Base-by-base conservation (phyloP, 257 asterid species). In the Capsicum rhomboideum region DNA sequence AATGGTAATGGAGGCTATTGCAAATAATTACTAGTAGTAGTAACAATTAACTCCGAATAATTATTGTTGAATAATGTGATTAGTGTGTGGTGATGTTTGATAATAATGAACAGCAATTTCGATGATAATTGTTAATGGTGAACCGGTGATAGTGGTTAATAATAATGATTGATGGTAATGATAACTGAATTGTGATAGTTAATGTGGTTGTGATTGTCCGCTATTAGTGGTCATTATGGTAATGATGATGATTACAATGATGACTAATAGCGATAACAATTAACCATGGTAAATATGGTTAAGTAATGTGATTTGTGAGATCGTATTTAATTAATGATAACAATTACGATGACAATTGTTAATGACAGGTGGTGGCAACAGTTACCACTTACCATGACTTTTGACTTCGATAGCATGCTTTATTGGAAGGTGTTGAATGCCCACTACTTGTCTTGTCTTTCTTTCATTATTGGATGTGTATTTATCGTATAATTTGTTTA, bases 311-410 rank as follows among this genome's bases (percentile, higher is more conserved):
- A 34, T 34, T 34, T 34, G 4, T 34, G 40, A 5, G 40, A 5
- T 34, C 0, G 6, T 34, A 34, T 34, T 2, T 34, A 1, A 31
- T 31, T 31, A 34, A 34, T 34, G 0, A 34, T 0, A 1, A 3
- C 26, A 16, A 26, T 3, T 12, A 6, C 1, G 2, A 13, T 26
- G 40, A 63, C 12, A 2, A 28, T 13, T 14, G 4, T 64, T 28
- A 28, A 14, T 64, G 10, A 6, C 2, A 1, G n/a, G 6, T 14
- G 40, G 12, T 1, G n/a, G 17, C 1, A 1, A 1, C 0, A 0
- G 6, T 64, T 64, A 28, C 6, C 11, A 2, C n/a, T 13, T 14
- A 28, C 1, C 3, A 64, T 13, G 10, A 28, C 1, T 64, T 0
- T 28, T 64, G 13, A 3, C 18, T 28, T 64, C 14, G 2, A 28